phyloP scores from a whole-genome alignment of 495 filamentous ascomycete species.

The Penicillium silybi region DNA sequence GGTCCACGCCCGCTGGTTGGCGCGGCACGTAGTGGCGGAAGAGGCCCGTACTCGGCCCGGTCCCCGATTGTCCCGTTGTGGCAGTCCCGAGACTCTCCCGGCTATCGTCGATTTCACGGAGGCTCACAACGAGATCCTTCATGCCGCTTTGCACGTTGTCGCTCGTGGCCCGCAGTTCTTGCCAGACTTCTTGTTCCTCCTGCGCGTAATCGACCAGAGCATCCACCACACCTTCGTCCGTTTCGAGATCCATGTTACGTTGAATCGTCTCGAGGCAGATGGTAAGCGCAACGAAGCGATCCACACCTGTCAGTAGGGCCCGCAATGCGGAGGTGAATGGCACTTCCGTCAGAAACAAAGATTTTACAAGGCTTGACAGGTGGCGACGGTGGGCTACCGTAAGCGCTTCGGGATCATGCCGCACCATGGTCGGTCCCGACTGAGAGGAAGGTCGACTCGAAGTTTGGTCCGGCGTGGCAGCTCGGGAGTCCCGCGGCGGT shows the following conservation, averaged over 20 bases:
- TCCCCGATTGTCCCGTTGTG: constrained; percentile 11
- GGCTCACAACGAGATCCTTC: constrained; percentile 54
- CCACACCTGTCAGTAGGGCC: constrained; percentile 64
- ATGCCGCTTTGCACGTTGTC: constrained; percentile 49
- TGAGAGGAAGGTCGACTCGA: constrained; percentile 11
- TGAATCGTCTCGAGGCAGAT: constrained; percentile 68
- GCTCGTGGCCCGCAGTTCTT: constrained; percentile 45
- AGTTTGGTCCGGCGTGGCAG: not conserved
- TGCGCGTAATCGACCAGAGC: constrained; percentile 62
- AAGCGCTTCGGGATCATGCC: constrained; percentile 79
- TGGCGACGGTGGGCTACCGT: constrained; percentile 74
- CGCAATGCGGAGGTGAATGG: constrained; percentile 70
- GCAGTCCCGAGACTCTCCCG: constrained; percentile 34
- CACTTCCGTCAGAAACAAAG: constrained; percentile 65
- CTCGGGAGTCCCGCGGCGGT: constrained; percentile 5
- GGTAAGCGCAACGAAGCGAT: constrained; percentile 72
- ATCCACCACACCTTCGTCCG: constrained; percentile 74
- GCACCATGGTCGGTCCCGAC: constrained; percentile 27
- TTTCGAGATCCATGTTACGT: constrained; percentile 68
- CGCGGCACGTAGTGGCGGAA: constrained; percentile 56
- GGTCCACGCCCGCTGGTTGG: constrained; percentile 68
- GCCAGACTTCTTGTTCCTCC: constrained; percentile 62
- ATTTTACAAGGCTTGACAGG: constrained; percentile 59
- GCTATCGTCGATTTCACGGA: constrained; percentile 57
- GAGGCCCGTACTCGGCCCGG: constrained; percentile 12